Base-by-base conservation (phyloP, 2,329 filamentous ascomycete species). In the Pseudogymnoascus sp. region DNA sequence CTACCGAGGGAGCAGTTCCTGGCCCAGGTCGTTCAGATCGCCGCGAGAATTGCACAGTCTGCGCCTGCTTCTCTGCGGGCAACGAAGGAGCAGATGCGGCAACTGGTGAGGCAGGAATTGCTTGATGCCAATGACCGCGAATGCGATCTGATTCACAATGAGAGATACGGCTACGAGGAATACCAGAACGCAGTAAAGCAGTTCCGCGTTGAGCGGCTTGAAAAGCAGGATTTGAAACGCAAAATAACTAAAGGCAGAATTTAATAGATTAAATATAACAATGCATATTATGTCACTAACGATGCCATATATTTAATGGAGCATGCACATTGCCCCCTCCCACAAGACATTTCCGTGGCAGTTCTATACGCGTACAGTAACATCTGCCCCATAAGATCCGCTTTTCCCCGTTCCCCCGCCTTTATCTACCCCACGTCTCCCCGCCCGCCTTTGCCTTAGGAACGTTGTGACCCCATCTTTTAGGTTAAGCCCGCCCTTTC, bases 31-130 rank as follows among this genome's bases (percentile, higher is more conserved):
- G 16, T 67, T 37, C 18, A 59, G 35, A 65, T 68, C 31, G 66
- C 65, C 16, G 23, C 21, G 4, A 52, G 49, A 14, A 62, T 69
- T 38, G 63, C 66, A n/a, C 31, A 66, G 21, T 61, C 60, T 23
- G 65, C 68, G 31, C 59, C 38, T 16, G 65, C 45, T 7, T 60
- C 67, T 12, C 40, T 70, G 4, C 14, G 60, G 28, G 62, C 63
- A 5, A 69, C 65, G 4, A 69, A 70, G 23, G 60, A 59, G 28
- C 61, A 67, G 49, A 69, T 70, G 67, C 66, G 60, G 59, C 61
- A 61, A n/a, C 63, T 62, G 2, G 60, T 66, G 16, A 59, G 62
- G 23, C 37, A 68, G 40, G 62, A 67, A 0, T 45, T 70, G 62
- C 63, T 69, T 16, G 65, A 66, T 61, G 63, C 65, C 14, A 66